A percentile compares a stretch with the other conserved stretches of the same genome.
Conservation (phyloP, 768 basidiomycete genomes). For the Lactarius vividus region DNA sequence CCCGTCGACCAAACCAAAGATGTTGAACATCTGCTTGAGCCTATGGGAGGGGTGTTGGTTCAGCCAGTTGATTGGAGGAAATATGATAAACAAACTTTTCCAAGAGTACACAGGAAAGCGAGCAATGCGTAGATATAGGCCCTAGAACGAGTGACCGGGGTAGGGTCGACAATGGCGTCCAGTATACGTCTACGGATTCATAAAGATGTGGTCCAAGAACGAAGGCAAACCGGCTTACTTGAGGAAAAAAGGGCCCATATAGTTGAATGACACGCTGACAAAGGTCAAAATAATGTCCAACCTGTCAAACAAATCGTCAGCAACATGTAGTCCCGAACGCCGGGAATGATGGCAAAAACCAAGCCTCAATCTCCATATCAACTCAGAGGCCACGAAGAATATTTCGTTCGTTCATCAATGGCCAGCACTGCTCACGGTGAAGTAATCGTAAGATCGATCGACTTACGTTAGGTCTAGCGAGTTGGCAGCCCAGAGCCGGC, state of each 20-base stretch:
- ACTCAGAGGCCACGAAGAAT: background rate
- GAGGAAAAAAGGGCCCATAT: conserved; percentile 81
- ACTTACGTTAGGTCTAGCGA: conserved; percentile 42
- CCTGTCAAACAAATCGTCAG: conserved; percentile 12
- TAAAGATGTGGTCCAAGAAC: background rate
- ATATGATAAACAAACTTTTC: conserved; percentile 43
- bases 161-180: conserved; percentile 52
- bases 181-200: conserved; percentile 45
- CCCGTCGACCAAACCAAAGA: conserved; percentile 80
- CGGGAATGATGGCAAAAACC: background rate
- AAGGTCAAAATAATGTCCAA: conserved; percentile 68
- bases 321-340: background rate
- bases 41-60: background rate
- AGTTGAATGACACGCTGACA: conserved; percentile 70
- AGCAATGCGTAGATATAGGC: conserved; percentile 81
- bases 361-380: background rate
- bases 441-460: background rate
- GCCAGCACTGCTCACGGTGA: background rate
- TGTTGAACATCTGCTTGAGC: conserved; percentile 65
- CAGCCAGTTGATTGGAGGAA: background rate
- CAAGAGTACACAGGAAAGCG: conserved; percentile 59
- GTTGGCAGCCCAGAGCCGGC: conserved; percentile 45
- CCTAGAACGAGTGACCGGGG: conserved; percentile 48
- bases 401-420: background rate
- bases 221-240: conserved; percentile 37